Evolutionary conservation across 192 early-diverging fungal genomes (phyloP), one percentile per base, ranked within the genome.

Genomic region (Coemansia sp.): DNA sequence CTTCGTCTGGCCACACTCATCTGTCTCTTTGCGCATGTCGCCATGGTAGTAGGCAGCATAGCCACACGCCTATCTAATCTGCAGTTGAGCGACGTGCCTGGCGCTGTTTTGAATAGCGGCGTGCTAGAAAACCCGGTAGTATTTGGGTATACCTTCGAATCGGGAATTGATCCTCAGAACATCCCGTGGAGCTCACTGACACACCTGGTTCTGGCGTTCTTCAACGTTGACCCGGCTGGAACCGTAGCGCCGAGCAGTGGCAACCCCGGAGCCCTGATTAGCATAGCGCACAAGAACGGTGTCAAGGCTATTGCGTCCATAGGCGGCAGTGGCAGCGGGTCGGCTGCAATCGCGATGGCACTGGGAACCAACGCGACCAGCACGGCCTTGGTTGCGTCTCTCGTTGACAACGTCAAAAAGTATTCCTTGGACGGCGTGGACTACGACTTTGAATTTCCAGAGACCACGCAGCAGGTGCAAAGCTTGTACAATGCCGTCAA

Each of bases 271-370:
- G 20, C 51, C 3, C 39, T 83, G 29, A 68, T 85, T 39, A 29
- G 41, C 44, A 24, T 62, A n/a, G 80, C 80, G 6, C 77, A 84
- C 51, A 53, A 64, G 44, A 67, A 76, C 15, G 63, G 62, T 17
- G 78, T 84, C 62, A 87, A 87, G 44, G 86, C 91, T 6, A 69
- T 91, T 31, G 70, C 91, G 27, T 88, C 90, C 3, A 82, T 91
- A 53, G 92, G 92, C 45, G 92, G 92, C 46, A 65, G 64, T 17
- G 92, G 90, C 84, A 84, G 73, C 59, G 89, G 89, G 32, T 91
- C 90, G 0, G 69, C 84, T 46, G 67, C 56, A 10, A 84, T 92
- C 67, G 85, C 87, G 11, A 65, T 66, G 9, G 87, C 88, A 61
- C 76, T 83, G 13, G 73, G 77, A 24, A 67, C 64, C 39, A 71